Base-by-base conservation (phyloP, 768 basidiomycete species). In the Austroboletus festivus region DNA sequence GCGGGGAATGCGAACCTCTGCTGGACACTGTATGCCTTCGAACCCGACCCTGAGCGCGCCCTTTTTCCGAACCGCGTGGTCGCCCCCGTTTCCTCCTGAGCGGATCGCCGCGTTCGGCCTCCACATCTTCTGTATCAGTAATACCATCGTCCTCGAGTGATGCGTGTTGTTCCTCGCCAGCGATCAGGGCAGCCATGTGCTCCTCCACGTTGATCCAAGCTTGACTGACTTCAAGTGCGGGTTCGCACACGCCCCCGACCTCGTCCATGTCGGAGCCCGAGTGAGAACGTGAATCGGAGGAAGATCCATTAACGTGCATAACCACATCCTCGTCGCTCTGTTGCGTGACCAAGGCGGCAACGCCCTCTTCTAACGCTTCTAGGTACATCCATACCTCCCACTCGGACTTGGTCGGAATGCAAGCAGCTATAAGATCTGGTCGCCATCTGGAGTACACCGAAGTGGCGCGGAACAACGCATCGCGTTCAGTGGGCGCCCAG, bases 401-500 rank as follows among this genome's bases (percentile, higher is more conserved):
- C 9, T 78, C 71, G 13, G 73, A 79, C 68, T 86, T 89, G 19
- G 84, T 82, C 50, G 73, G 72, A n/a, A 92, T 70, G 42, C 76
- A 76, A 5, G 70, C 73, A 0, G 88, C 81, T 42, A 93, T 85
- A 40, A 92, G 75, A 64, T 93, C 91, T 1, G 89, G 86, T 19
- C 88, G 70, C 37, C 86, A 73, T 21, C 86, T 77, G 18, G 89
- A 92, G 65, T 86, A 70, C 2, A 82, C 63, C 22, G 76, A 67
- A 19, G 93, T 64, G 0, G 78, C 83, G 62, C 80, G 84, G 63
- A 91, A 93, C 68, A 93, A 89, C 0, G 60, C 54, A 22, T 81
- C 73, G 52, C 86, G 85, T 59, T 93, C 91, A n/a, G 68, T 54
- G 1, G 74, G 62, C 4, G 83, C 81, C 90, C 90, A 93, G 49